Percentiles rank a stretch among this genome's conserved stretches.
These are phyloP conservation scores for Penicillium sp. DNA, from an alignment of 2,329 filamentous ascomycete species.

Conservation along the genomic window DNA sequence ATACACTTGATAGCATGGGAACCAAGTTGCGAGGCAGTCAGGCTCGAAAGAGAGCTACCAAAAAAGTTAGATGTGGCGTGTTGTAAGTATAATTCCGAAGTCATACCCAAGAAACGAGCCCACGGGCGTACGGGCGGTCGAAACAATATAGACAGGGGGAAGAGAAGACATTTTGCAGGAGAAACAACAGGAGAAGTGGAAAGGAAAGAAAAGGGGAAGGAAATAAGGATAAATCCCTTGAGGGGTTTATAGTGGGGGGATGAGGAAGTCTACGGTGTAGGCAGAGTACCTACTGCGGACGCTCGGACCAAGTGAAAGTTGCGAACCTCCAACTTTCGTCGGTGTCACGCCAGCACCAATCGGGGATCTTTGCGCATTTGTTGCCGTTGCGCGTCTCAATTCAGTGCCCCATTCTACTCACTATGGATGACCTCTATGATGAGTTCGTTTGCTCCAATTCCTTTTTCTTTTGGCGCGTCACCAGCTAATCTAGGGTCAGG, in stretches of 20 bases:
- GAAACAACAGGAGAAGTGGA: conserved; percentile 2
- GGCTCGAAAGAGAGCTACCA: conserved; percentile 73
- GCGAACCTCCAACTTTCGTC: conserved; percentile 16
- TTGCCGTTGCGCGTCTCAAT: conserved; percentile 4
- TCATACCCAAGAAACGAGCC: conserved; percentile 88
- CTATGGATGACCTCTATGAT: conserved; percentile 95
- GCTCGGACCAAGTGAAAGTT: conserved; percentile 24
- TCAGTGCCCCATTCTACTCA: conserved; percentile 20
- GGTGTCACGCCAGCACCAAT: conserved; percentile 17
- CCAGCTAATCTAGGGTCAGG: conserved; percentile 44
- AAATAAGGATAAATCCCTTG: conserved; percentile 3
- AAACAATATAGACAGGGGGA: conserved; percentile 92
- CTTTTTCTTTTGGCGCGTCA: conserved; percentile 16
- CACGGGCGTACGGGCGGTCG: conserved; percentile 80
- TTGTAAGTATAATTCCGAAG: conserved; percentile 6
- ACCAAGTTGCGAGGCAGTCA: conserved; percentile 80
- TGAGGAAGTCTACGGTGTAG: conserved; percentile 28
- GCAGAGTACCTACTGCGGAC: conserved; percentile 18
- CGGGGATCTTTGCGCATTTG: conserved; percentile 9
- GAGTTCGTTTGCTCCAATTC: conserved; percentile 54
- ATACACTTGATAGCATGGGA: conserved; percentile 87
- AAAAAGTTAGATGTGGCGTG: conserved; percentile 10
- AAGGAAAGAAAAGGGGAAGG: background rate
- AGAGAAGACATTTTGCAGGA: conserved; percentile 61
- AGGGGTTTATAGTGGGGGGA: conserved; percentile 16